Evolutionary conservation across 2,329 filamentous ascomycete species (phyloP), one percentile per base, ranked within the genome.

Genomic region (Alternaria metachromatica): DNA sequence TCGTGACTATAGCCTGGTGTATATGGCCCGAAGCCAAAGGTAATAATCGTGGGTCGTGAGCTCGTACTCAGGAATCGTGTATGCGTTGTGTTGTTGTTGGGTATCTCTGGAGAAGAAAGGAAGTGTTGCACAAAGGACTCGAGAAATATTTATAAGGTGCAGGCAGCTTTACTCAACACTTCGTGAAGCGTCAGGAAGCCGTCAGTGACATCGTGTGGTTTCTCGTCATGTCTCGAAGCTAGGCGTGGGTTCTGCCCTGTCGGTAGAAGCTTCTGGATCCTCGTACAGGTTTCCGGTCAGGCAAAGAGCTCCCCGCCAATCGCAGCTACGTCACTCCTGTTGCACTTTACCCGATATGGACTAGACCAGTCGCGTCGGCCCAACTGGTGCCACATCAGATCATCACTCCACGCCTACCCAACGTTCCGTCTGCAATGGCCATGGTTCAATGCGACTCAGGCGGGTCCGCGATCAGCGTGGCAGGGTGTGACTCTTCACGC

Each of bases 241-340:
- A 54, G 55, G 70, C 55, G 72, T 67, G 63, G 49, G 59, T 62
- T 70, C 64, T 55, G 62, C 62, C 63, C 62, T 53, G 55, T 56
- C 58, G 58, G 63, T 73, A 56, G 74, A 76, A 73, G 68, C 65
- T 76, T 77, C 74, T 68, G 50, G 74, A 58, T 55, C 28, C 51
- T 64, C 64, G 71, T 63, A 57, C 64, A 58, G 59, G 63, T 58
- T 71, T 72, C 68, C 64, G 64, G 57, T 59, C 60, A 66, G 26
- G 60, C n/a, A 28, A 30, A 55, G 43, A 55, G 33, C 18, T 41
- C 33, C 43, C 60, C 65, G 60, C 63, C 60, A 63, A 61, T 63
- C 61, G 45, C 8, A n/a, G 57, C 43, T 63, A 66, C 60, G 60
- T 66, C 63, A 68, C 55, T n/a, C 15, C 13, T 45, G 26, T 3